These are phyloP conservation scores for Sambucus nigra DNA, from an alignment of 129 eudicot species.

Conservation along the genomic window DNA sequence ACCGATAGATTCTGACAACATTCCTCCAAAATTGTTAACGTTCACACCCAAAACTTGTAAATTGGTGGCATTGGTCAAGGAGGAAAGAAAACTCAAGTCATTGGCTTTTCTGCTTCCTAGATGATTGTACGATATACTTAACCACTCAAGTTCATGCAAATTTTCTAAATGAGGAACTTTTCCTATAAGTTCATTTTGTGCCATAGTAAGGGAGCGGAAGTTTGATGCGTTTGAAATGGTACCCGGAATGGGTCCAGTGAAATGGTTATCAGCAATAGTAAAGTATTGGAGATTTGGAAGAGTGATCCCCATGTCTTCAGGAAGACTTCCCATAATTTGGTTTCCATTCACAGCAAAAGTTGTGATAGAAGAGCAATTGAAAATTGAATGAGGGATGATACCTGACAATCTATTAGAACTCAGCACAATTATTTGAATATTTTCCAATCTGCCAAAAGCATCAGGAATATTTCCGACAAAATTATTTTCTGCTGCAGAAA, in stretches of 20 bases:
- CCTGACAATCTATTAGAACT: conserved; percentile 12
- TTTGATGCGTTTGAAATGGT: conserved; percentile 16
- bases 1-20: conserved; percentile 6
- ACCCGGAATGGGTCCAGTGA: conserved; percentile 10
- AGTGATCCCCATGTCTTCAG: conserved; percentile 8
- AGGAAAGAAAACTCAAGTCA: conserved; percentile 16
- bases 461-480: conserved; percentile 13
- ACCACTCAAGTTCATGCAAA: neutral
- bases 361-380: conserved; percentile 14
- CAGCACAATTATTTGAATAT: neutral
- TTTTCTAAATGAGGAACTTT: conserved; percentile 8
- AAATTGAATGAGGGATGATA: conserved; percentile 11
- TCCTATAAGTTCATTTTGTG: neutral
- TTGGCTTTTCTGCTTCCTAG: conserved; percentile 9
- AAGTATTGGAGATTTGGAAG: neutral
- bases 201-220: no score
- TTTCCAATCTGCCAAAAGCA: conserved; percentile 8
- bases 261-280: neutral
- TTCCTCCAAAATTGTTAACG: conserved; percentile 7
- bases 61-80: conserved; percentile 15
- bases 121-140: conserved; percentile 2
- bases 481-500: neutral
- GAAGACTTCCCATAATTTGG: conserved; percentile 17
- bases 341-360: neutral
- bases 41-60: neutral